These are phyloP conservation scores for Hysterium pulicare DNA, from an alignment of 2,329 filamentous ascomycete genomes.

Conservation along the genomic window DNA sequence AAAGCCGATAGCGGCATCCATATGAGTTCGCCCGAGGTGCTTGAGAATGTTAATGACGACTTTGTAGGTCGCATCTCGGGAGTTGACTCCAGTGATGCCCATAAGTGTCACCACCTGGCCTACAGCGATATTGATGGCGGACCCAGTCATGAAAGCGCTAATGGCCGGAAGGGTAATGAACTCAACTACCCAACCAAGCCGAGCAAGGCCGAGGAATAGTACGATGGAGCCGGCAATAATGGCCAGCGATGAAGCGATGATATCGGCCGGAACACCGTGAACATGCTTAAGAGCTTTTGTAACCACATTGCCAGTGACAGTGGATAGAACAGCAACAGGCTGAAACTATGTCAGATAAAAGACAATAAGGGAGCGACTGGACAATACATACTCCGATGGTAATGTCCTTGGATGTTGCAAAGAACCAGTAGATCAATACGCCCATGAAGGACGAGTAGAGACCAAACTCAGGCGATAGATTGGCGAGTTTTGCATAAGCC, in stretches of 20 bases:
- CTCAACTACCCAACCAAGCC: slow-evolving; percentile 88
- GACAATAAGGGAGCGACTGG: neutral
- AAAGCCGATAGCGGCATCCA: slow-evolving; percentile 85
- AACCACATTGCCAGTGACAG: slow-evolving; percentile 80
- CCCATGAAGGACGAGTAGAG: slow-evolving; percentile 97
- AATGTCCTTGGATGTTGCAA: slow-evolving; percentile 97
- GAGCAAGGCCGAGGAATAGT: slow-evolving; percentile 71
- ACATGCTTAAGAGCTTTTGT: slow-evolving; percentile 55
- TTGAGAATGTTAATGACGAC: slow-evolving; percentile 86
- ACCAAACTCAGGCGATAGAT: slow-evolving; percentile 74
- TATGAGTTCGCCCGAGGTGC: slow-evolving; percentile 60
- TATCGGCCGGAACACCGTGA: slow-evolving; percentile 42
- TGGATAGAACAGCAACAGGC: slow-evolving; percentile 95
- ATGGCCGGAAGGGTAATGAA: slow-evolving; percentile 89
- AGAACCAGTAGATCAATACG: slow-evolving; percentile 93
- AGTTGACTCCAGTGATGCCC: slow-evolving; percentile 73
- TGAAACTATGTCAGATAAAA: slow-evolving; percentile 29
- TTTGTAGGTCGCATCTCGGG: slow-evolving; percentile 71
- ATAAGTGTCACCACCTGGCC: slow-evolving; percentile 82
- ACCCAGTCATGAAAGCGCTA: slow-evolving; percentile 96
- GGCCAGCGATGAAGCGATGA: slow-evolving; percentile 76
- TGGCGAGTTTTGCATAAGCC: slow-evolving; percentile 85
- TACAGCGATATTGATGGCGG: slow-evolving; percentile 80
- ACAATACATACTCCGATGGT: slow-evolving; percentile 74
- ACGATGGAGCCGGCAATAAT: slow-evolving; percentile 79